Evolutionary conservation across 176 grass and related monocot species (phyloP).

Genomic region (Phoenix roebelenii): DNA sequence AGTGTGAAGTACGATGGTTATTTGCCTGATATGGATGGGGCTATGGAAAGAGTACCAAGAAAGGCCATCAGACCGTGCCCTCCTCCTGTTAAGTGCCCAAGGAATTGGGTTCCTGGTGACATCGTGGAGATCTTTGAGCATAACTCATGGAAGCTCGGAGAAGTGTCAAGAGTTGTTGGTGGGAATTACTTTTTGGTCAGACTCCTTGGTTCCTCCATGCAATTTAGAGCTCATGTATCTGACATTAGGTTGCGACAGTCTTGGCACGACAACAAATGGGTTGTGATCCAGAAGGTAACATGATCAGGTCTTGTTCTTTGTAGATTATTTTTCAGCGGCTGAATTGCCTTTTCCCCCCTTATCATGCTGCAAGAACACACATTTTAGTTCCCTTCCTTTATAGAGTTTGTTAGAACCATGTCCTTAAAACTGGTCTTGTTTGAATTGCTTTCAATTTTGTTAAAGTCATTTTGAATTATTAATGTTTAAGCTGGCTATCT

Average conservation of each 20-base stretch:
- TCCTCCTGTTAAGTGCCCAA: slow-evolving; percentile 8
- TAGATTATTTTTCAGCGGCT: too few species aligned
- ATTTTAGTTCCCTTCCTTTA: too few species aligned
- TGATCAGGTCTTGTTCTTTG: too few species aligned
- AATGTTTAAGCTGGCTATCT: too few species aligned
- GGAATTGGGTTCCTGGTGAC: slow-evolving; percentile 34
- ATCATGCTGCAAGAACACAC: too few species aligned
- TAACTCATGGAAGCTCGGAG: slow-evolving; percentile 39
- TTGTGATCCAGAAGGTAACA: slow-evolving; percentile 36
- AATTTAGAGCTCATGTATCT: background rate
- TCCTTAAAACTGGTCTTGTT: too few species aligned
- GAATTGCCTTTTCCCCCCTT: too few species aligned
- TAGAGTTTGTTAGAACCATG: too few species aligned
- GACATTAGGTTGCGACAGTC: slow-evolving; percentile 13
- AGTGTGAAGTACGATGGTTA: slow-evolving; percentile 24
- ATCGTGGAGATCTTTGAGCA: slow-evolving; percentile 38
- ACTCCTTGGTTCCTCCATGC: slow-evolving; percentile 22
- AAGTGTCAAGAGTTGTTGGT: slow-evolving; percentile 11
- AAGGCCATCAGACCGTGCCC: slow-evolving; percentile 38
- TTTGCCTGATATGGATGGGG: background rate
- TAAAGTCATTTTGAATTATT: too few species aligned
- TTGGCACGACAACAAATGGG: slow-evolving; percentile 29
- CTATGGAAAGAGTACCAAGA: slow-evolving; percentile 32
- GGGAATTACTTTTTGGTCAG: slow-evolving; percentile 25
- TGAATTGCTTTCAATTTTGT: too few species aligned